Percentiles rank a stretch among this genome's conserved stretches.
Evolutionary conservation across 495 filamentous ascomycete species (phyloP).

Genomic region (Parmelia sp.): DNA sequence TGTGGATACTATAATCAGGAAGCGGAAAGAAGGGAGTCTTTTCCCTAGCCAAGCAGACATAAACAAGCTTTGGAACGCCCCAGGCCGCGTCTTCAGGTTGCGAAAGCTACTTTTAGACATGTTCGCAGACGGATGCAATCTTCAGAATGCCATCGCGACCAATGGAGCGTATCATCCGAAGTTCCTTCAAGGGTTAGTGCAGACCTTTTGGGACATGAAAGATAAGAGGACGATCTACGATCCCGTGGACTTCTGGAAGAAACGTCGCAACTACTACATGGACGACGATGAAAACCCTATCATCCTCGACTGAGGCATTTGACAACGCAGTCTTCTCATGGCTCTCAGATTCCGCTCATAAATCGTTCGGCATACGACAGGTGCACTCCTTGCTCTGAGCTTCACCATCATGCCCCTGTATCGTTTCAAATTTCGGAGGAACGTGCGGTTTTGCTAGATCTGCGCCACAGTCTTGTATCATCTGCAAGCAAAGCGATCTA

Average conservation of each 20-base stretch:
- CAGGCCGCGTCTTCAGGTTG: neutral
- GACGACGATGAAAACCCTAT: slow-evolving; percentile 1
- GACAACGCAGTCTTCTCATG: neutral
- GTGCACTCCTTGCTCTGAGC: neutral
- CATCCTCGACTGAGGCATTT: neutral
- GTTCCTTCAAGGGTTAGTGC: slow-evolving; percentile 15
- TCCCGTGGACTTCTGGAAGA: slow-evolving; percentile 7
- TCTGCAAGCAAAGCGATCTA: neutral
- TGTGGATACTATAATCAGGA: slow-evolving; percentile 8
- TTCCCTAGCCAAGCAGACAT: slow-evolving; percentile 7
- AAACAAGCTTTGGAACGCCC: neutral
- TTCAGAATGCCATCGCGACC: neutral
- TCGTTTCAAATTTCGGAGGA: neutral
- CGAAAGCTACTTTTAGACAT: neutral
- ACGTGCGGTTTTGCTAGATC: neutral
- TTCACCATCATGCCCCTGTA: neutral
- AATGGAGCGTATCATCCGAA: neutral
- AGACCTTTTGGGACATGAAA: neutral
- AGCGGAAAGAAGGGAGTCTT: neutral
- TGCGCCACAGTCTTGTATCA: neutral
- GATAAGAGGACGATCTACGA: neutral
- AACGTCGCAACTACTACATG: slow-evolving; percentile 3
- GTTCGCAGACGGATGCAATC: slow-evolving; percentile 5
- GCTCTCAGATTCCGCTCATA: neutral
- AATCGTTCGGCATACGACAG: neutral